Base-by-base conservation (phyloP, 2,329 filamentous ascomycete species). In the Aspergillus texensis region DNA sequence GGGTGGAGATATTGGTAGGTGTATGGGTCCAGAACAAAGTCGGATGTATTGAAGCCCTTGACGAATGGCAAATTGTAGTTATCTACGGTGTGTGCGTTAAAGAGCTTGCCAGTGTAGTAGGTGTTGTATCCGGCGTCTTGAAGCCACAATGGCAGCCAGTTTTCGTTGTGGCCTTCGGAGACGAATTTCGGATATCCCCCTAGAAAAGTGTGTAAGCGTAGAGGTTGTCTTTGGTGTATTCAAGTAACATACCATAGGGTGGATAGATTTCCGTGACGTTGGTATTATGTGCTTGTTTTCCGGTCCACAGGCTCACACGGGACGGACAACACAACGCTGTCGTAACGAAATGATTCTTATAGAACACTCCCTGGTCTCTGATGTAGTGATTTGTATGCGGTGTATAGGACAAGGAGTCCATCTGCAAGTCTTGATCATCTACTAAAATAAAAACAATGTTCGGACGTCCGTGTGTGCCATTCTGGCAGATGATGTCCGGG, bases 1-100 rank as follows among this genome's bases (percentile, higher is more conserved):
- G 85, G 80, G 69, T 91, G 89, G 26, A 87, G 80, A 71, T 91
- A 92, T 54, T 84, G 78, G 69, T 91, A 91, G 0, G 89, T 91
- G 67, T 66, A 71, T 2, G 75, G 75, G 56, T 77, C 74, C 8
- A 81, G 72, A 16, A 81, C 68, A 62, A 82, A 79, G 56, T 79
- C 77, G 0, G 71, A 74, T 12, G 67, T 68, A 30, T 66, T 77
- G 57, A 74, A 78, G 1, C 75, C 76, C 12, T 66, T 62, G 8
- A 70, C 64, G 57, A 66, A 67, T 0, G 77, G 76, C 1, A 64
- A 62, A 63, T 84, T 69, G 65, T 84, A 85, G 66, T 84, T 85
- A 26, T 72, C 67, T 1, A 80, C 68, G 0, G 77, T 81, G 68
- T 84, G 81, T 0, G 78, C 72, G 63, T 85, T 85, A 71, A 83